Percentiles rank a stretch among this genome's conserved stretches.
Conservation (phyloP, 1,139 yeast genomes). For the Sugiyamaella sp. region DNA sequence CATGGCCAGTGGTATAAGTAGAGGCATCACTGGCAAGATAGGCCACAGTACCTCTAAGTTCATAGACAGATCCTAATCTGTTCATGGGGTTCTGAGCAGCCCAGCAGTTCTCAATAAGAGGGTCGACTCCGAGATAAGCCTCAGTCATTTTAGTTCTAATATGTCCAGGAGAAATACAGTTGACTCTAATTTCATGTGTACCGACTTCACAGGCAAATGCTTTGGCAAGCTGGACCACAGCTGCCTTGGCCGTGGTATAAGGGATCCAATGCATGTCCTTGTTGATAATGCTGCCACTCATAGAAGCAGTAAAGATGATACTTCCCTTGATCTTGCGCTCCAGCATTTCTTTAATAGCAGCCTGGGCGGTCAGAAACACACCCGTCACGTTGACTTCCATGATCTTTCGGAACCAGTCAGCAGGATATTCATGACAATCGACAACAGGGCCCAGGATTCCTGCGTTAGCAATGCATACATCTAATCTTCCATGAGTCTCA, state of each 20-base stretch:
- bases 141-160: conserved; percentile 43
- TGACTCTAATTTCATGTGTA: conserved; percentile 47
- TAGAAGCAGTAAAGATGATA: conserved; percentile 59
- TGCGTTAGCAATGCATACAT: conserved; percentile 68
- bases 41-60: conserved; percentile 74
- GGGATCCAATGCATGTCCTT: conserved; percentile 60
- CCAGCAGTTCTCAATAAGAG: conserved; percentile 39
- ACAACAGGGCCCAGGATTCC: conserved; percentile 57
- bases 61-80: conserved; percentile 44
- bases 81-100: conserved; percentile 40
- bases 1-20: conserved; percentile 78
- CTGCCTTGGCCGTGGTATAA: conserved; percentile 62
- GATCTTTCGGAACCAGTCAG: conserved; percentile 48
- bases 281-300: conserved; percentile 58
- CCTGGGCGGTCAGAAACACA: conserved; percentile 57
- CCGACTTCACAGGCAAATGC: conserved; percentile 60
- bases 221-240: conserved; percentile 56
- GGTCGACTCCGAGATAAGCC: conserved; percentile 34
- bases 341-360: conserved; percentile 51
- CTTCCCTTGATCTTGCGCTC: conserved; percentile 51
- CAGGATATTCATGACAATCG: conserved; percentile 50
- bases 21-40: conserved; percentile 74
- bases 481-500: conserved; percentile 58
- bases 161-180: conserved; percentile 61
- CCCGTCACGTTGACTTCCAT: conserved; percentile 55